Conservation (phyloP, 2,329 filamentous ascomycete genomes). For the Cucurbitaria berberidis region DNA sequence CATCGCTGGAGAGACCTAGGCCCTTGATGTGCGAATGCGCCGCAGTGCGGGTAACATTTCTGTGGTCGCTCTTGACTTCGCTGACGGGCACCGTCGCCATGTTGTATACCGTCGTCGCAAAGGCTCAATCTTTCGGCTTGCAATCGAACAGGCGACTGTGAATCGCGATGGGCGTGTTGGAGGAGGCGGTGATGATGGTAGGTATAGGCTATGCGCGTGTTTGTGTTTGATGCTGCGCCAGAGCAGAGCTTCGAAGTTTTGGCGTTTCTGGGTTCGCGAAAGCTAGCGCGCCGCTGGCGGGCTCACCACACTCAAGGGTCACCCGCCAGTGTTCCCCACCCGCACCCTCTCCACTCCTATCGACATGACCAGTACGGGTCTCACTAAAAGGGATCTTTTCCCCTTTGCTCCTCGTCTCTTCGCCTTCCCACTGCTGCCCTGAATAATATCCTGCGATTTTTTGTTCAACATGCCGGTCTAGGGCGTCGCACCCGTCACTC, state of each 20-base stretch:
- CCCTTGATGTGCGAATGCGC: constrained; percentile 98
- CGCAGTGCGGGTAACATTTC: constrained; percentile 80
- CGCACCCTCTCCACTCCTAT: constrained; percentile 12
- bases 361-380: constrained; percentile 6
- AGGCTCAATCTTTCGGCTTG: constrained; percentile 4
- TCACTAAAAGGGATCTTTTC: not conserved
- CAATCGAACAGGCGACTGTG: not conserved
- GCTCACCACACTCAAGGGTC: constrained; percentile 7
- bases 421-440: not conserved
- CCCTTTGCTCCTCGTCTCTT: not conserved
- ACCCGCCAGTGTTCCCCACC: constrained; percentile 15
- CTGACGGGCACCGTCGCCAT: constrained; percentile 59
- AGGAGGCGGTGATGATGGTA: constrained; percentile 1
- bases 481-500: not conserved
- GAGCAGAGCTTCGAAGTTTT: constrained; percentile 25
- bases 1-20: constrained; percentile 82
- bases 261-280: constrained; percentile 18
- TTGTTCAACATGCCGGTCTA: not conserved
- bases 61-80: constrained; percentile 94
- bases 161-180: not conserved
- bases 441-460: not conserved
- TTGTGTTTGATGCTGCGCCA: constrained; percentile 19
- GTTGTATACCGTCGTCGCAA: constrained; percentile 23
- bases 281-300: constrained; percentile 17
- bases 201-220: constrained; percentile 12